A percentile compares a stretch with the other conserved stretches of the same genome.
These are phyloP conservation scores for Ustilago nuda DNA, from an alignment of 1,284 basidiomycete species.

Conservation along the genomic window DNA sequence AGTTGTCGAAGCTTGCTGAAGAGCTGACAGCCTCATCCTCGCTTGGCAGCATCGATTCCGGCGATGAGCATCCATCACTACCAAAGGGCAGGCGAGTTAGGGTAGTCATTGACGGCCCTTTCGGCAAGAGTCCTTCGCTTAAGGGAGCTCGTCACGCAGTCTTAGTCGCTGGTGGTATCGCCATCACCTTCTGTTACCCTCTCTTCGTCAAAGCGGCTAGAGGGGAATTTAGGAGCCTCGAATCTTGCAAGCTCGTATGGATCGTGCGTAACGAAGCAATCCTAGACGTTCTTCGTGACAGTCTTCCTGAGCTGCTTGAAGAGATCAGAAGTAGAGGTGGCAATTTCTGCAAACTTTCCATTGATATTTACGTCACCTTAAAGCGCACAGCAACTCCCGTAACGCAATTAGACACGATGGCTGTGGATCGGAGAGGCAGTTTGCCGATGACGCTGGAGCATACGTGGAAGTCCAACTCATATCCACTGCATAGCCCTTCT, in stretches of 20 bases:
- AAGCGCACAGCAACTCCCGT: neutral
- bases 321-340: slow-evolving; percentile 8
- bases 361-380: slow-evolving; percentile 27
- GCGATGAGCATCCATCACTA: slow-evolving; percentile 1
- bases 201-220: slow-evolving; percentile 26
- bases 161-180: slow-evolving; percentile 48
- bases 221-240: slow-evolving; percentile 11
- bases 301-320: slow-evolving; percentile 16
- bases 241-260: slow-evolving; percentile 39
- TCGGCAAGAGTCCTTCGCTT: slow-evolving; percentile 17
- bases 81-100: slow-evolving; percentile 16
- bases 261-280: slow-evolving; percentile 30
- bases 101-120: slow-evolving; percentile 50
- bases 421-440: neutral
- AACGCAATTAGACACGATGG: neutral
- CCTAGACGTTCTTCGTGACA: slow-evolving; percentile 21
- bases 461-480: neutral
- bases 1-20: slow-evolving; percentile 14
- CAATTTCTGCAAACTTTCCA: slow-evolving; percentile 15
- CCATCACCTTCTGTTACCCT: slow-evolving; percentile 46
- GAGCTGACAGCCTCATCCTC: neutral
- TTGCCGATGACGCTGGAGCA: slow-evolving; percentile 1
- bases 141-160: slow-evolving; percentile 12
- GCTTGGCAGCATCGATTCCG: neutral
- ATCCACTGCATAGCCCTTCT: slow-evolving; percentile 1